Evolutionary conservation across 768 basidiomycete genomes (phyloP).

Genomic region (Antrodiella citrinella): DNA sequence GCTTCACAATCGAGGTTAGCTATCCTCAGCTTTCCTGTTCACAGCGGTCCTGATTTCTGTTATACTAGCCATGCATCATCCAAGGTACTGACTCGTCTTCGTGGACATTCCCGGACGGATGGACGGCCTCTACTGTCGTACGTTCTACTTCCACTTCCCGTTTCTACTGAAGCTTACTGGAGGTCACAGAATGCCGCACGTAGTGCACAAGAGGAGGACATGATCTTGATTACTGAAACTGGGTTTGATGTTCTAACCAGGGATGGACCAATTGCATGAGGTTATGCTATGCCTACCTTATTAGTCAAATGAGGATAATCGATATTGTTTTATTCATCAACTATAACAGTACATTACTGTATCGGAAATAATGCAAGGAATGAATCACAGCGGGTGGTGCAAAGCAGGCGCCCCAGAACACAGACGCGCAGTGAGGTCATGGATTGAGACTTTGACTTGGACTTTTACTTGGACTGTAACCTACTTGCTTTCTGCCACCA

Average conservation of each 20-base stretch:
- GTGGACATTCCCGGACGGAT: conserved; percentile 85
- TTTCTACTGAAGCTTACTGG: neutral
- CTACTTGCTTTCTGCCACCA: too few relatives aligned
- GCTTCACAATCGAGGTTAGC: conserved; percentile 85
- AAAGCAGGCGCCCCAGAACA: too few relatives aligned
- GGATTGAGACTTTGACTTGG: too few relatives aligned
- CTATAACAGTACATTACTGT: too few relatives aligned
- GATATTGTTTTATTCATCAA: too few relatives aligned
- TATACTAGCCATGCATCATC: conserved; percentile 37
- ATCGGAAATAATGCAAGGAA: too few relatives aligned
- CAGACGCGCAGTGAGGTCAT: too few relatives aligned
- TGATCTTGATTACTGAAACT: conserved; percentile 71
- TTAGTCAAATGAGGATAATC: too few relatives aligned
- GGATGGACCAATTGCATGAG: too few relatives aligned
- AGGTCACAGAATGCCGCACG: conserved; percentile 10
- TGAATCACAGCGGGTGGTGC: too few relatives aligned
- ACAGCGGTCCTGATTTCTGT: conserved; percentile 1
- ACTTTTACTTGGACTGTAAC: too few relatives aligned
- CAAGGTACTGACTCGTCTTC: conserved; percentile 62
- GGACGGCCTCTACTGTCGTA: conserved; percentile 89
- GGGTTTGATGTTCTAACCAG: conserved; percentile 75
- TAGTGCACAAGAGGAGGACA: conserved; percentile 45
- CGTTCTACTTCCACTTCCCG: conserved; percentile 10
- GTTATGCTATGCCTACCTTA: too few relatives aligned
- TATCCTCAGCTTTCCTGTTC: neutral